Percentiles rank a stretch among this genome's conserved stretches.
These are phyloP conservation scores for Apiotrichum gracile DNA, from an alignment of 1,284 basidiomycete genomes.

Conservation along the genomic window DNA sequence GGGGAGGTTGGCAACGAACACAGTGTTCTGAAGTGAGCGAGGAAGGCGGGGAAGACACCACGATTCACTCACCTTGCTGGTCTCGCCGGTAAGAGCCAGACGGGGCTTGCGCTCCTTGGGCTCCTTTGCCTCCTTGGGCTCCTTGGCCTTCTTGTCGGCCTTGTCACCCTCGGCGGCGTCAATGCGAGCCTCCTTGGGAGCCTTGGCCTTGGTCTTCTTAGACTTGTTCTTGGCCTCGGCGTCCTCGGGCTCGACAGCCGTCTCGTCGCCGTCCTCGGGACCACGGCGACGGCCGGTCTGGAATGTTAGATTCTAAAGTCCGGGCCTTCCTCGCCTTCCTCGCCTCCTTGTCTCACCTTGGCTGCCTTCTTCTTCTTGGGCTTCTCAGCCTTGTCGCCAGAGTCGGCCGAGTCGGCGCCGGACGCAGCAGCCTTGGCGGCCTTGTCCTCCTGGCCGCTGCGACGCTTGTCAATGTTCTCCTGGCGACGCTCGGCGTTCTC, in stretches of 20 bases:
- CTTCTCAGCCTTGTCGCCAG: constrained; percentile 12
- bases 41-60: constrained; percentile 48
- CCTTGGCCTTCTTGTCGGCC: constrained; percentile 23
- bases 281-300: constrained; percentile 35
- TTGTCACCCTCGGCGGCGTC: constrained; percentile 34
- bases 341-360: constrained; percentile 17
- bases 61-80: constrained; percentile 51
- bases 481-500: constrained; percentile 58
- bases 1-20: constrained; percentile 92
- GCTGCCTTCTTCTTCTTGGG: constrained; percentile 35
- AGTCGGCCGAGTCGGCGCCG: constrained; percentile 32
- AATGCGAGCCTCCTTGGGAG: constrained; percentile 23
- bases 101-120: constrained; percentile 37
- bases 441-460: constrained; percentile 24
- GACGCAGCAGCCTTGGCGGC: constrained; percentile 42
- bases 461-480: constrained; percentile 25
- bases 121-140: constrained; percentile 34
- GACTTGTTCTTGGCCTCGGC: constrained; percentile 17
- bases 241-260: constrained; percentile 21
- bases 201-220: constrained; percentile 23
- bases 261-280: constrained; percentile 39
- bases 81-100: constrained; percentile 56
- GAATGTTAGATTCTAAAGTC: not conserved
- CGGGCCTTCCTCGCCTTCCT: too few relatives aligned
- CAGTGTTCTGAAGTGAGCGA: constrained; percentile 54